Conservation (phyloP, 2,329 filamentous ascomycete species). For the Arthrobotrys megalospora region DNA sequence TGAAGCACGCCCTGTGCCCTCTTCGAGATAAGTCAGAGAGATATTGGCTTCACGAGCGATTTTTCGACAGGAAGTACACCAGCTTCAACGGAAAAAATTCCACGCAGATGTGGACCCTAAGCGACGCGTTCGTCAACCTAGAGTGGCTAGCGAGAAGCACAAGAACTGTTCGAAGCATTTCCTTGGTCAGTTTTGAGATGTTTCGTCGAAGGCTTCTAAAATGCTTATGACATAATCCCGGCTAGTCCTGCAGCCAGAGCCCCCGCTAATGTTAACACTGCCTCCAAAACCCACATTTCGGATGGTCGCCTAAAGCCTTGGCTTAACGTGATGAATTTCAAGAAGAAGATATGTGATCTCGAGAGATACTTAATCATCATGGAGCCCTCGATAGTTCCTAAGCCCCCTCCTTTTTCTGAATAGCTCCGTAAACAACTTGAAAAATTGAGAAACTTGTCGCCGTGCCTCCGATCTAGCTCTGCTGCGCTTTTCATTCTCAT, state of each 20-base stretch:
- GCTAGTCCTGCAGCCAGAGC: constrained; percentile 35
- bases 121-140: neutral
- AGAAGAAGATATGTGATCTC: neutral
- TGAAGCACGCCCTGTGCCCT: constrained; percentile 40
- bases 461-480: constrained; percentile 8
- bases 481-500: constrained; percentile 1
- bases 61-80: constrained; percentile 31
- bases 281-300: constrained; percentile 45
- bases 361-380: constrained; percentile 46
- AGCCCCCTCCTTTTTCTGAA: constrained; percentile 36
- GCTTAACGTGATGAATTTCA: constrained; percentile 14
- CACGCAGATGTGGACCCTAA: constrained; percentile 1
- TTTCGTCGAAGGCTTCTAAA: constrained; percentile 20
- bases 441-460: constrained; percentile 8
- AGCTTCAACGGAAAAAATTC: constrained; percentile 19
- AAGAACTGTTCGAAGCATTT: constrained; percentile 14
- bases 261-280: constrained; percentile 49
- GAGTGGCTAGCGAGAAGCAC: neutral
- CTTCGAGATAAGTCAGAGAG: constrained; percentile 5
- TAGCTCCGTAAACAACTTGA: constrained; percentile 5
- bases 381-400: constrained; percentile 18
- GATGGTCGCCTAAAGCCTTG: constrained; percentile 59
- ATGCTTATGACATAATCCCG: constrained; percentile 40
- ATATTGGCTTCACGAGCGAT: constrained; percentile 36
- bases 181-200: constrained; percentile 41